A percentile compares a stretch with the other conserved stretches of the same genome.
These are phyloP conservation scores for Leptoxyphium fumago DNA, from an alignment of 2,329 filamentous ascomycete species.

Conservation along the genomic window DNA sequence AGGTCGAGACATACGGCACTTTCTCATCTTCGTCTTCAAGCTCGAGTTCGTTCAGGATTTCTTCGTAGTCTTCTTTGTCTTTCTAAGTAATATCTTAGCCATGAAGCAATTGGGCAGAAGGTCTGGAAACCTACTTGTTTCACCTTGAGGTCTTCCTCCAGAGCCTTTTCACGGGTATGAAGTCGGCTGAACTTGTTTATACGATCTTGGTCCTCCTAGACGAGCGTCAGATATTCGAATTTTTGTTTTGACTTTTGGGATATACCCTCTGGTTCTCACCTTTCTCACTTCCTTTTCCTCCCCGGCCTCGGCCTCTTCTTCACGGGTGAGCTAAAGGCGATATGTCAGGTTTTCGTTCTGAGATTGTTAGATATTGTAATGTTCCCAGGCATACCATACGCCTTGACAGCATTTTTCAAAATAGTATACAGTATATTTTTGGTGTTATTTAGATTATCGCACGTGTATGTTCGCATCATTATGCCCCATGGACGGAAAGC, in stretches of 20 bases:
- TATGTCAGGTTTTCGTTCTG: neutral
- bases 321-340: conserved; percentile 61
- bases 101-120: neutral
- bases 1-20: conserved; percentile 53
- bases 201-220: conserved; percentile 79
- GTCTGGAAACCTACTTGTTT: conserved; percentile 50
- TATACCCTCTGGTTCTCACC: neutral
- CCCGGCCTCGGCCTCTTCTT: conserved; percentile 64
- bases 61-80: conserved; percentile 95
- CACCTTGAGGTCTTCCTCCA: conserved; percentile 66
- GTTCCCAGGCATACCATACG: conserved; percentile 25
- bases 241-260: no score
- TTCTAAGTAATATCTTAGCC: conserved; percentile 47
- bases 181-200: conserved; percentile 96
- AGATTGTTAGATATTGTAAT: neutral
- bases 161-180: conserved; percentile 65
- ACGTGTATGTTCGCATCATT: no score
- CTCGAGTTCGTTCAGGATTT: conserved; percentile 80
- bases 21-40: conserved; percentile 89
- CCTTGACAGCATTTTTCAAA: conserved; percentile 22
- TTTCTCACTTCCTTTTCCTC: conserved; percentile 88
- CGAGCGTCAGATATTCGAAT: neutral
- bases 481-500: no score
- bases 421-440: no score
- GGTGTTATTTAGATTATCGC: no score